Evolutionary conservation across 2,329 filamentous ascomycete genomes (phyloP).

Genomic region (Huntiella abstrusa): DNA sequence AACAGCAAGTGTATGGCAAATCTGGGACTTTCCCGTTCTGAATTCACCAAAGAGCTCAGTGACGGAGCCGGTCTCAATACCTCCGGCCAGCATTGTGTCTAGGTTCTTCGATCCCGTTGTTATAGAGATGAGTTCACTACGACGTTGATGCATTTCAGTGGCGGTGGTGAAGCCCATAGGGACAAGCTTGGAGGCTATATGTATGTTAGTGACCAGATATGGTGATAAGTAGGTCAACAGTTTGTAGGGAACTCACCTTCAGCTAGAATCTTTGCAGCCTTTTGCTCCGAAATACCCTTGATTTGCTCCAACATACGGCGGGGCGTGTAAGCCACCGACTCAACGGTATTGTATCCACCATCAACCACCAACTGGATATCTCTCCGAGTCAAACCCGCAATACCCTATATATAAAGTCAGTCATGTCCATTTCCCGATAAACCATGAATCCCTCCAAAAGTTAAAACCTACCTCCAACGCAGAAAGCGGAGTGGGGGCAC

Average conservation of each 20-base stretch:
- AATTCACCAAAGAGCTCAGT: slow-evolving; percentile 98
- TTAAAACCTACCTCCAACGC: slow-evolving; percentile 57
- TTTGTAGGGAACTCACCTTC: slow-evolving; percentile 43
- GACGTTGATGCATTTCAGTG: slow-evolving; percentile 93
- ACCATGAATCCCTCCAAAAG: neutral
- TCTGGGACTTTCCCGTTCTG: slow-evolving; percentile 92
- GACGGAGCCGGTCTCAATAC: slow-evolving; percentile 90
- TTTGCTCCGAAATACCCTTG: slow-evolving; percentile 95
- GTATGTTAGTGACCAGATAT: neutral
- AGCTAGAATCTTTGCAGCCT: slow-evolving; percentile 74
- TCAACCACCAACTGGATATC: slow-evolving; percentile 89
- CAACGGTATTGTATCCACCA: slow-evolving; percentile 86
- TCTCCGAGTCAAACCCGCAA: slow-evolving; percentile 77
- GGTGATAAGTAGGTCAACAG: slow-evolving; percentile 10
- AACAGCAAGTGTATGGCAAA: slow-evolving; percentile 95
- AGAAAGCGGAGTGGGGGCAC: slow-evolving; percentile 76
- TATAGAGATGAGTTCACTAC: slow-evolving; percentile 93
- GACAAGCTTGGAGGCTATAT: slow-evolving; percentile 73
- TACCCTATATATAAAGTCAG: slow-evolving; percentile 35
- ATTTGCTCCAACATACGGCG: slow-evolving; percentile 75
- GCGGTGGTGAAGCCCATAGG: slow-evolving; percentile 98
- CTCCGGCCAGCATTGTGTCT: slow-evolving; percentile 83
- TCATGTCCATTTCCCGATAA: too few species aligned
- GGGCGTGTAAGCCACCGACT: slow-evolving; percentile 84
- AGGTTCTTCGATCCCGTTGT: slow-evolving; percentile 96